Base-by-base conservation (phyloP, 352 stramenopile species). In the Peronospora tabacina region DNA sequence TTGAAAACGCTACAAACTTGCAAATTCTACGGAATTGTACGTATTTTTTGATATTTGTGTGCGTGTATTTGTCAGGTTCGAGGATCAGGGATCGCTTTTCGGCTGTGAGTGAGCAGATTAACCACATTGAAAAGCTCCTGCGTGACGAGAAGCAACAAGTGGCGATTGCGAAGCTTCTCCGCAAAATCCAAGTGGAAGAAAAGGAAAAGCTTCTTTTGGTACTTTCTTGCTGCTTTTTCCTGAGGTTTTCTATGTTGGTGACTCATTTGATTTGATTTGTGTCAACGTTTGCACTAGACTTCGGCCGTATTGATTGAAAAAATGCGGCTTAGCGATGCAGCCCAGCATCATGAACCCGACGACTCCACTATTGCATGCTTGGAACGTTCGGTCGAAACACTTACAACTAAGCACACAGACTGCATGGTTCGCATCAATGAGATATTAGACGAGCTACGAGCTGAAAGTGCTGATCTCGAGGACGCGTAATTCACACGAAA, bases 121-220 rank as follows among this genome's bases (percentile, higher is more conserved):
- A 93, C 45, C 24, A 47, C 28, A 73, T 90, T 15, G 82, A 93
- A 52, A 68, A 77, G 49, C 0, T 62, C n/a, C 15, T 68, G 32
- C 52, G 44, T 13, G 47, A 67, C 4, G 43, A 59, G 10, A 75
- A 68, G 29, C 40, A 82, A 28, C 63, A 65, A 40, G 22, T 55
- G 11, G 22, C 48, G 22, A 56, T 90, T 13, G 77, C 80, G 15
- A 50, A 82, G 26, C 61, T 73, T 41, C 49, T 93, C n/a, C 82
- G 82, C 49, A 81, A 81, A 41, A 42, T 93, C 19, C 82, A 93
- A 38, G 1, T 67, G 20, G 61, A 90, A 49, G 82, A 93, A 40
- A 91, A 90, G 44, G 80, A 91, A 20, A 93, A 93, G 37, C 61
- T 93, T 26, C 56, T 93, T 19, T 41, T 91, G 40, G 77, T 88